Base-by-base conservation (phyloP, 2,329 filamentous ascomycete genomes). In the Epicoccum sorghinum region DNA sequence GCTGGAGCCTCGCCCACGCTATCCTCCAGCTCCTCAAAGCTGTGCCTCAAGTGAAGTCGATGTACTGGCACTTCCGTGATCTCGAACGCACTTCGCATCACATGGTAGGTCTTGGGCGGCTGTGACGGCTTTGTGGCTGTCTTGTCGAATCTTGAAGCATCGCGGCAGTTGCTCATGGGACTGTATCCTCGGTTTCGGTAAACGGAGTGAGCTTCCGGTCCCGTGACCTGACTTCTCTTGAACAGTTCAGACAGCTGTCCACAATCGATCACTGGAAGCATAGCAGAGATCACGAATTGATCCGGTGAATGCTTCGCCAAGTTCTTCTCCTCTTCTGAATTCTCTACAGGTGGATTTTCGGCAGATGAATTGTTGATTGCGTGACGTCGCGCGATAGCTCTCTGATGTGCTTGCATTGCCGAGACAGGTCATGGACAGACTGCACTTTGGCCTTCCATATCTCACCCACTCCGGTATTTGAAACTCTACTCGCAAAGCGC, bases 111-210 rank as follows among this genome's bases (percentile, higher is more conserved):
- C 23, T 37, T 42, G 37, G 23, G 14, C 8, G 12, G 14, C 10
- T 24, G 29, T n/a, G 3, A 48, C 22, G 24, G 39, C 18, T 37
- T 37, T 7, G 13, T 27, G 18, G 22, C 25, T 38, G 38, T 33
- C 33, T 40, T 33, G 39, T 29, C n/a, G 3, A 22, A 12, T 41
- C 29, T 52, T 30, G 40, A 6, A 13, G 22, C 14, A 39, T 44
- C 27, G 39, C 40, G 45, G 45, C 51, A 54, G 45, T 49, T 45
- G 30, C 8, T n/a, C n/a, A 23, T 24, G 22, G 35, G 4, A 36
- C 10, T 22, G 10, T 40, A 54, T 13, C 45, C 40, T 54, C 45
- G 45, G 51, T 54, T 41, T 32, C 40, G 51, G 45, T 25, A 54
- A 36, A 8, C 22, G 36, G 14, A 12, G 29, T 39, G 10, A 4